phyloP scores from a whole-genome alignment of 2,329 filamentous ascomycete genomes.

The Westerdykella aurantiaca region DNA sequence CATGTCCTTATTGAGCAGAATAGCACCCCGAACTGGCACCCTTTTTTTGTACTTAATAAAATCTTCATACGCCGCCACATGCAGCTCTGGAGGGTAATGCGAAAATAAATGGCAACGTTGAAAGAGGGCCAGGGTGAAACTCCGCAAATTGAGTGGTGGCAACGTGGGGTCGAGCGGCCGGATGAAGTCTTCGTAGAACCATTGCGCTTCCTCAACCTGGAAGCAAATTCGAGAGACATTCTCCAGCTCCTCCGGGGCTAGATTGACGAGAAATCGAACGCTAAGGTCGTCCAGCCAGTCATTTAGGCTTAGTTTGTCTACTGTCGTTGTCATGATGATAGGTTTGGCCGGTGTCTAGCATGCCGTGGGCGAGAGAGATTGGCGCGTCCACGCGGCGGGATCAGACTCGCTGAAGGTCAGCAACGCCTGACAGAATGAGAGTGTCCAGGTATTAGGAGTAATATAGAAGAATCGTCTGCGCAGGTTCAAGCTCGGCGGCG shows the following conservation, averaged over 20 bases:
- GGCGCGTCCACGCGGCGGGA: no score
- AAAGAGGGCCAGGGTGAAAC: conserved; percentile 86
- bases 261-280: conserved; percentile 96
- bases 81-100: conserved; percentile 69
- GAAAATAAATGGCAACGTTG: conserved; percentile 87
- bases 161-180: conserved; percentile 79
- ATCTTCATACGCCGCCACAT: conserved; percentile 78
- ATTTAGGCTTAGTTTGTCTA: conserved; percentile 74
- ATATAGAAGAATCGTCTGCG: no score
- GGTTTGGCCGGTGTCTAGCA: conserved; percentile 53
- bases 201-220: conserved; percentile 98
- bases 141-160: conserved; percentile 76
- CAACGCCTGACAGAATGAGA: no score
- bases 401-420: no score
- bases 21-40: conserved; percentile 88
- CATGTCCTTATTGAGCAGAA: conserved; percentile 90
- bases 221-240: conserved; percentile 95
- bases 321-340: conserved; percentile 52
- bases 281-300: conserved; percentile 98
- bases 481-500: conserved; percentile 1
- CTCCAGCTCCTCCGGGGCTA: conserved; percentile 83
- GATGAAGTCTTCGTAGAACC: conserved; percentile 99
- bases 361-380: conserved; percentile 41
- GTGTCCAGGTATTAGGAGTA: no score
- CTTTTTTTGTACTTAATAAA: conserved; percentile 93